Base-by-base conservation (phyloP, 2,329 filamentous ascomycete genomes). In the Colletotrichum navitas region DNA sequence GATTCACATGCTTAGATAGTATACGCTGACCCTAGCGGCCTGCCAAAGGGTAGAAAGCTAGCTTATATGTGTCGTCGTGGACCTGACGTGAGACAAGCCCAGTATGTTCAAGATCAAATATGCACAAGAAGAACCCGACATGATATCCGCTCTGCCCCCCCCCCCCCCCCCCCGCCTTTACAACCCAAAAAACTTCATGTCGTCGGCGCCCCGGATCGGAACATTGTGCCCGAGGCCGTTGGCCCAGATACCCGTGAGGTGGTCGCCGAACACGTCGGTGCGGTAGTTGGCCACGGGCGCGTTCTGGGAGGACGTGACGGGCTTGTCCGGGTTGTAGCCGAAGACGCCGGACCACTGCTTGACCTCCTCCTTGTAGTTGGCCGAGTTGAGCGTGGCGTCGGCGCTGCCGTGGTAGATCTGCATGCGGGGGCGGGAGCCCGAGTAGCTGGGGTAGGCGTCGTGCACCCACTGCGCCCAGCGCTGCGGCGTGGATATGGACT, bases 351-450 rank as follows among this genome's bases (percentile, higher is more conserved):
- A 84, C 86, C 86, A 88, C 77, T 88, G 83, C 80, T 89, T 88
- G 74, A 87, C 85, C 52, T 85, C 85, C 79, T 90, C 88, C 41
- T 87, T 78, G 76, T 88, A 88, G 77, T 90, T 90, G 73, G 85
- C 82, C 0, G 85, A 85, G 29, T 82, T 80, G 6, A 90, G 78
- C 0, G 84, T 86, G 3, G 79, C 77, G 75, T 90, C 89, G 4
- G 76, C 79, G 32, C 83, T 85, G 49, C 88, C 88, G 74, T 90
- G 88, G 81, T 87, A 90, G 73, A 90, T 84, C 77, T 89, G 87
- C 85, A 91, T 88, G 68, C 82, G 84, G 0, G 88, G 88, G 2
- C 87, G 80, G 1, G 83, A 74, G 0, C 88, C 87, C 12, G 68
- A 71, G 67, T 80, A 90, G 43, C 83, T 83, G 0, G 86, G 85